A percentile compares a stretch with the other conserved stretches of the same genome.
Evolutionary conservation across 192 early-diverging fungal species (phyloP).

Genomic region (Dispira simplex): DNA sequence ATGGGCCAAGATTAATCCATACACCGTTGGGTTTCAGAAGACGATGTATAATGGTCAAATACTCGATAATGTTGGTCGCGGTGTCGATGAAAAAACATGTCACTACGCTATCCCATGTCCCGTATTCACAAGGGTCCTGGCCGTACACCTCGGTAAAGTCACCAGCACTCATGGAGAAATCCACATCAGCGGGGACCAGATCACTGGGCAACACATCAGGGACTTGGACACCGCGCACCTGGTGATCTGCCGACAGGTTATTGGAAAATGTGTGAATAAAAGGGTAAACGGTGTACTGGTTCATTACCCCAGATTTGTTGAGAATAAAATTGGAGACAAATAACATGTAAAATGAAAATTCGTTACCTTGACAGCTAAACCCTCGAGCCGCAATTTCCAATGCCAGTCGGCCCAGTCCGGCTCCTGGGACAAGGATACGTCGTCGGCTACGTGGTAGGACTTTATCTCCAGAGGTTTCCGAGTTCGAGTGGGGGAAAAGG

Average conservation of each 20-base stretch:
- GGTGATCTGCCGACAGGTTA: constrained; percentile 32
- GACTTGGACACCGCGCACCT: constrained; percentile 49
- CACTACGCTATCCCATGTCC: constrained; percentile 74
- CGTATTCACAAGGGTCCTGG: constrained; percentile 31
- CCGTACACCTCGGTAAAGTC: constrained; percentile 91
- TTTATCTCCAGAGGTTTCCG: no score
- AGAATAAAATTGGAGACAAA: constrained; percentile 86
- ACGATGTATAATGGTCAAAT: constrained; percentile 67
- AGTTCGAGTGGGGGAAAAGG: constrained; percentile 23
- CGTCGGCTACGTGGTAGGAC: constrained; percentile 33
- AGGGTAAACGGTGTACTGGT: constrained; percentile 68
- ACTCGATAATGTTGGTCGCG: constrained; percentile 79
- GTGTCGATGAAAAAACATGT: constrained; percentile 99
- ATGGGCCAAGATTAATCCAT: constrained; percentile 81
- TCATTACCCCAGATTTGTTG: constrained; percentile 44
- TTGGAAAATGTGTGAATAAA: constrained; percentile 92
- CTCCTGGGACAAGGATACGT: constrained; percentile 81
- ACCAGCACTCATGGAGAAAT: constrained; percentile 95
- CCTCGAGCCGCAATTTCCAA: constrained; percentile 76
- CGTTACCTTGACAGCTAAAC: constrained; percentile 76
- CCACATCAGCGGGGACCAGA: constrained; percentile 28
- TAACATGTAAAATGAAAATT: constrained; percentile 96
- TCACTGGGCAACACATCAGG: constrained; percentile 68
- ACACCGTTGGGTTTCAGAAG: constrained; percentile 59
- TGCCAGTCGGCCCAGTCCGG: constrained; percentile 86